Evolutionary conservation across 1,139 yeast species (phyloP).

Genomic region (Suhomyces chickasaworum): DNA sequence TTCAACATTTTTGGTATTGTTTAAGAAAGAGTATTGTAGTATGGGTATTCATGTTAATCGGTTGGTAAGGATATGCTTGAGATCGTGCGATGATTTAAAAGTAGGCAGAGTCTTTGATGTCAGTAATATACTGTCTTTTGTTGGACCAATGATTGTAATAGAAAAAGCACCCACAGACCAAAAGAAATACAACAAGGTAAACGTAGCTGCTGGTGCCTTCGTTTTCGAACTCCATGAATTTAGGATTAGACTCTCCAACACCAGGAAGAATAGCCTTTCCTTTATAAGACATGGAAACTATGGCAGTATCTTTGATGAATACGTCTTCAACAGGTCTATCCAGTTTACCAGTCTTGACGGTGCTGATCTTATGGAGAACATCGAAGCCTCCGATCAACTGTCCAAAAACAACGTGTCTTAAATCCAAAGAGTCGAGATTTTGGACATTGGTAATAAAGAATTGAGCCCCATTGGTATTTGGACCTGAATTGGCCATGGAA

Average conservation of each 20-base stretch:
- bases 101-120: conserved; percentile 31
- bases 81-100: too few species aligned
- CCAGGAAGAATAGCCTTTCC: not conserved
- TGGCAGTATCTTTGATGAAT: conserved; percentile 26
- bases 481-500: conserved; percentile 48
- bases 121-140: conserved; percentile 30
- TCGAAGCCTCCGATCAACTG: conserved; percentile 44
- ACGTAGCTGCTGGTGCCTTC: conserved; percentile 17
- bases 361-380: conserved; percentile 19
- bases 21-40: not conserved
- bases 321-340: conserved; percentile 19
- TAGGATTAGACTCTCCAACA: not conserved
- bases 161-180: conserved; percentile 15
- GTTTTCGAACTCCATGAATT: not conserved
- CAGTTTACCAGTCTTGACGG: conserved; percentile 12
- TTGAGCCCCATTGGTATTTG: conserved; percentile 45
- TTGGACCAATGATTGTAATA: conserved; percentile 23
- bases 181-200: conserved; percentile 21
- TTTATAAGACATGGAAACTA: conserved; percentile 14
- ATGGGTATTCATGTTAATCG: too few species aligned
- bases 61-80: not conserved
- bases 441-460: conserved; percentile 40
- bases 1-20: too few species aligned
- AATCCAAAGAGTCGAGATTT: conserved; percentile 40
- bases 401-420: conserved; percentile 60